A percentile compares a stretch with the other conserved stretches of the same genome.
phyloP scores from a whole-genome alignment of 2,329 filamentous ascomycete genomes.

The Talaromyces funiculosus region DNA sequence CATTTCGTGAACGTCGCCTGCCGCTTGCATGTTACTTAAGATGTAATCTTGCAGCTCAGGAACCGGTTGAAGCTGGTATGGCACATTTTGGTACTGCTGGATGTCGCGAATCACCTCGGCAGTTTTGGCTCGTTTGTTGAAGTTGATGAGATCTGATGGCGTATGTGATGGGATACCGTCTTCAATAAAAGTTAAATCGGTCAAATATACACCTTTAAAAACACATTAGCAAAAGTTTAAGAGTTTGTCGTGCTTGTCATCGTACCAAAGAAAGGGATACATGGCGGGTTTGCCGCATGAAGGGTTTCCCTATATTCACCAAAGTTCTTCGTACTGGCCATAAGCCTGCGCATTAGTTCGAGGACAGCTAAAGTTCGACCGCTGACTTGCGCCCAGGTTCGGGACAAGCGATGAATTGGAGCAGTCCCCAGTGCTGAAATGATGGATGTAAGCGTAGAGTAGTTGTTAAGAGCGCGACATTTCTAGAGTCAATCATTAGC shows the following conservation, averaged over 20 bases:
- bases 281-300: conserved; percentile 89
- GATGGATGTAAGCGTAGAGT: conserved; percentile 93
- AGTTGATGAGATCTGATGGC: conserved; percentile 95
- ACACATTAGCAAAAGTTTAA: neutral
- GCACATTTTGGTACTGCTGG: conserved; percentile 96
- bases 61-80: conserved; percentile 86
- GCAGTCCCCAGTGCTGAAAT: conserved; percentile 93
- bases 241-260: neutral
- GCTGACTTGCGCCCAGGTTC: conserved; percentile 92
- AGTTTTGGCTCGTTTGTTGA: conserved; percentile 95
- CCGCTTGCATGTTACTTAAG: conserved; percentile 88
- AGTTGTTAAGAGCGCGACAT: conserved; percentile 92
- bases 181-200: conserved; percentile 96
- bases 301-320: conserved; percentile 90
- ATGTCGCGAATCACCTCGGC: conserved; percentile 98
- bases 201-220: conserved; percentile 77
- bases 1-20: conserved; percentile 97
- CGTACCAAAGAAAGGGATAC: conserved; percentile 94
- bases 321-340: conserved; percentile 98
- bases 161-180: conserved; percentile 96
- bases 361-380: conserved; percentile 72
- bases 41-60: conserved; percentile 95
- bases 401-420: conserved; percentile 84
- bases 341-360: conserved; percentile 87
- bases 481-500: conserved; percentile 53